Percentiles rank a stretch among this genome's conserved stretches.
These are phyloP conservation scores for Thecaphora frezii DNA, from an alignment of 1,284 basidiomycete genomes.

Conservation along the genomic window DNA sequence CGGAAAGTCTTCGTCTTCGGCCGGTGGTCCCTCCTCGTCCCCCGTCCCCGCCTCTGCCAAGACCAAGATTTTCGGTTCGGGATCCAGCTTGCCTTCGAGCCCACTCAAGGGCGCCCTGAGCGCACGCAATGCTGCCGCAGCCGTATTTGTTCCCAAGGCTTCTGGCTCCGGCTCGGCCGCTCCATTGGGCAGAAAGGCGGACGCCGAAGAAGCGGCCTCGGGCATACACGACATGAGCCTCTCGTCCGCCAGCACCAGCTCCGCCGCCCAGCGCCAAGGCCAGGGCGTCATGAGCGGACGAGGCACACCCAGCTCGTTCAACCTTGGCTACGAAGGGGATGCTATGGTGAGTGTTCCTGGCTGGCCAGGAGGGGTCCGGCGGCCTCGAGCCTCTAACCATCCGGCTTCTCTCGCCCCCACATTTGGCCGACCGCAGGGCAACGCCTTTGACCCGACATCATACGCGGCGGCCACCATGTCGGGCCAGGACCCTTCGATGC, in stretches of 20 bases:
- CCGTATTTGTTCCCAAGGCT: slow-evolving; percentile 50
- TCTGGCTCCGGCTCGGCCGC: slow-evolving; percentile 16
- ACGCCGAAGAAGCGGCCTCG: slow-evolving; percentile 12
- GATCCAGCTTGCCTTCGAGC: slow-evolving; percentile 15
- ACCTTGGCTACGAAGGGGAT: slow-evolving; percentile 12
- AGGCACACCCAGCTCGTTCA: slow-evolving; percentile 17
- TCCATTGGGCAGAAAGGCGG: slow-evolving; percentile 4
- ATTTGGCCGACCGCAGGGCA: slow-evolving; percentile 14
- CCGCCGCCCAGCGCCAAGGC: slow-evolving; percentile 9
- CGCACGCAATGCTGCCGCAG: slow-evolving; percentile 42
- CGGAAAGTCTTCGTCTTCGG: slow-evolving; percentile 12
- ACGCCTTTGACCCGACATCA: slow-evolving; percentile 3
- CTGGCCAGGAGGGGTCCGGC: no score
- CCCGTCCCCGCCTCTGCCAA: slow-evolving; percentile 11
- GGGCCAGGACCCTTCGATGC: no score
- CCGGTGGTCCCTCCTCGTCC: slow-evolving; percentile 15
- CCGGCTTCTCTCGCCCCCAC: slow-evolving; percentile 23
- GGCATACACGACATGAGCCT: slow-evolving; percentile 19
- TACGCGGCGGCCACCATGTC: no score
- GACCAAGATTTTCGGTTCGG: slow-evolving; percentile 15
- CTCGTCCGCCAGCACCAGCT: slow-evolving; percentile 8
- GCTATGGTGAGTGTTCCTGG: slow-evolving; percentile 8
- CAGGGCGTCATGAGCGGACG: slow-evolving; percentile 7
- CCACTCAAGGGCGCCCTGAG: slow-evolving; percentile 39
- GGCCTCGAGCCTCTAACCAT: no score